Conservation (phyloP, 305 asterid genomes). For the Solanum hybrid region DNA sequence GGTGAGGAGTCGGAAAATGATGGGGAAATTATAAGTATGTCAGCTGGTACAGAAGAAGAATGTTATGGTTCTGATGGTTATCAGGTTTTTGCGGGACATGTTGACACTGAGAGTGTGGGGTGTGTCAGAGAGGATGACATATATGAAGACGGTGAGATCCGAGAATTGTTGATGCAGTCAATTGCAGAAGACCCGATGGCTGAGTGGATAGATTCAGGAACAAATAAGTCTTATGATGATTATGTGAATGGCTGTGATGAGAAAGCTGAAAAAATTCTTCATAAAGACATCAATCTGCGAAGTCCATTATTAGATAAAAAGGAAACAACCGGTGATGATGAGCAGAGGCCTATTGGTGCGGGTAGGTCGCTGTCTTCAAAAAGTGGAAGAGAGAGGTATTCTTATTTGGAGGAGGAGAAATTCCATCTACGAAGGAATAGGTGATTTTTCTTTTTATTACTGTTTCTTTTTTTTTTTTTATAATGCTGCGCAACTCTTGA, state of each 20-base stretch:
- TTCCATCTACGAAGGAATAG: constrained; percentile 44
- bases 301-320: neutral
- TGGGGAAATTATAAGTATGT: constrained; percentile 8
- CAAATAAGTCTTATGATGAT: neutral
- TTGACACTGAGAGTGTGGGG: neutral
- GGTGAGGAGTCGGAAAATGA: constrained; percentile 17
- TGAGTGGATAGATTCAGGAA: constrained; percentile 20
- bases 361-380: constrained; percentile 35
- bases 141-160: constrained; percentile 85
- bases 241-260: neutral
- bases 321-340: constrained; percentile 21
- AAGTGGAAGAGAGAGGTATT: constrained; percentile 57
- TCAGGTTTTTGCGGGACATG: constrained; percentile 6
- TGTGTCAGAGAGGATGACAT: constrained; percentile 47
- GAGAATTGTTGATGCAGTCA: constrained; percentile 35
- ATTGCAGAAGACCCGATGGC: neutral
- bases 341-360: constrained; percentile 17
- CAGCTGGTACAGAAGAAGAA: constrained; percentile 28
- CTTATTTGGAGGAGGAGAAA: constrained; percentile 42
- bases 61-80: constrained; percentile 31
- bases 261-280: neutral
- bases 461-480: neutral
- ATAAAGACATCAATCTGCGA: neutral
- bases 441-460: constrained; percentile 28
- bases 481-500: neutral